Evolutionary conservation across 2,329 filamentous ascomycete species (phyloP), one percentile per base, ranked within the genome.

Genomic region (Purpureocillium takamizusanense): DNA sequence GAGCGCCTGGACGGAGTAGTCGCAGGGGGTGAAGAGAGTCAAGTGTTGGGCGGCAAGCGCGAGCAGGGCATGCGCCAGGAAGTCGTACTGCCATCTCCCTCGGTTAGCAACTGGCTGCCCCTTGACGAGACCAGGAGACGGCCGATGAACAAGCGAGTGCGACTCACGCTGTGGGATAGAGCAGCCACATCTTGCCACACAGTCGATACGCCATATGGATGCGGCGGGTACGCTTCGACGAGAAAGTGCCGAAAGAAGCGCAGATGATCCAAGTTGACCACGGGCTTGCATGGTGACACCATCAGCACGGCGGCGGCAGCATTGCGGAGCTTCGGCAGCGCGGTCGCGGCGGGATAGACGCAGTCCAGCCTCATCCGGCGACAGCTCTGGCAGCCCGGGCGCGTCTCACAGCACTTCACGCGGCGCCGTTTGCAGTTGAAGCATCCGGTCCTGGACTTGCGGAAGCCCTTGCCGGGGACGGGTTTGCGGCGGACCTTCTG

Each of bases 191-290:
- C 44, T 18, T 47, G 50, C 61, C 61, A 64, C 0, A 63, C 43
- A 2, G 48, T 42, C 12, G 53, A 51, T 2, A 55, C 54, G 16
- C 46, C 45, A 9, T 62, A 42, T 3, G 61, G 61, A 4, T 61
- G 40, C 2, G 60, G 54, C 1, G 60, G 61, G 32, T 62, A 60
- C 3, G 67, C 67, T 3, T 59, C 50, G 4, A 66, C 50, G 5
- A 72, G 42, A 43, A 71, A 74, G 45, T 73, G 68, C 34, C 70
- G 67, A 44, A 72, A 72, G 50, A 70, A 66, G 7, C 65, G 57
- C 52, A 72, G 59, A 42, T 72, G 68, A 18, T 65, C 53, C 32
- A 62, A 51, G 28, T 52, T 57, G 41, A 67, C n/a, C 6, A 5
- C 10, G 6, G 21, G 21, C 10, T 25, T 25, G 21, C 21, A 25